These are phyloP conservation scores for Meyerozyma smithsonii DNA, from an alignment of 1,139 yeast genomes.

Conservation along the genomic window DNA sequence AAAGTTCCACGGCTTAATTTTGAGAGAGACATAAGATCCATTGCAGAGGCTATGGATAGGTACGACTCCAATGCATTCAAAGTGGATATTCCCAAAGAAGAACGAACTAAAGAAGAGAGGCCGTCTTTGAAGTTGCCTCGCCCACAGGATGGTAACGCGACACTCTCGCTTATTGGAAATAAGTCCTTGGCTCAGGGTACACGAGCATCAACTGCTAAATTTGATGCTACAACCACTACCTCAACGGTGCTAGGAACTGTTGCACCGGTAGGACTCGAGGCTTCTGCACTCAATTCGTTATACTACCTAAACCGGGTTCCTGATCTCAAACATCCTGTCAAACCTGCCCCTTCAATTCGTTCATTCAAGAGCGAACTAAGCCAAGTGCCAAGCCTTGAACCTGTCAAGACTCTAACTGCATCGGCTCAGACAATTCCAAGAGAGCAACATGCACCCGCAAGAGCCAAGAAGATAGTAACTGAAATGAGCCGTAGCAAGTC, in stretches of 20 bases:
- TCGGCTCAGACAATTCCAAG: neutral
- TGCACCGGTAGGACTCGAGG: constrained; percentile 22
- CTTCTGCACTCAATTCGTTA: constrained; percentile 37
- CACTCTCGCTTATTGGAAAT: constrained; percentile 25
- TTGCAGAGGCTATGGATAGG: constrained; percentile 50
- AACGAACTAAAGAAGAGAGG: constrained; percentile 14
- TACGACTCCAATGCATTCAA: constrained; percentile 56
- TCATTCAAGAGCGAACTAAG: neutral
- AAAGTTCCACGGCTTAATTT: constrained; percentile 51
- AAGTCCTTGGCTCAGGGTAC: constrained; percentile 11
- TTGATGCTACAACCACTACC: constrained; percentile 26
- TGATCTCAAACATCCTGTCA: constrained; percentile 19
- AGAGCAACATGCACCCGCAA: neutral
- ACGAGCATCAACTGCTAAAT: constrained; percentile 11
- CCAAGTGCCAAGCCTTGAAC: neutral
- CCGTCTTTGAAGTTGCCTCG: constrained; percentile 8
- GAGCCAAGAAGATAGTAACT: neutral
- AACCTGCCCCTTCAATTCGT: neutral
- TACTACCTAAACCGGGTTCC: constrained; percentile 36
- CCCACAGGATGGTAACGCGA: constrained; percentile 17
- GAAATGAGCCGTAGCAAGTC: neutral
- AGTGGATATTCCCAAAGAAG: constrained; percentile 15
- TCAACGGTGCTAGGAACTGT: constrained; percentile 39
- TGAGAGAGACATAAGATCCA: constrained; percentile 24
- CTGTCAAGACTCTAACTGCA: neutral